phyloP scores from a whole-genome alignment of 495 filamentous ascomycete genomes.

The Tuber magnatum region DNA sequence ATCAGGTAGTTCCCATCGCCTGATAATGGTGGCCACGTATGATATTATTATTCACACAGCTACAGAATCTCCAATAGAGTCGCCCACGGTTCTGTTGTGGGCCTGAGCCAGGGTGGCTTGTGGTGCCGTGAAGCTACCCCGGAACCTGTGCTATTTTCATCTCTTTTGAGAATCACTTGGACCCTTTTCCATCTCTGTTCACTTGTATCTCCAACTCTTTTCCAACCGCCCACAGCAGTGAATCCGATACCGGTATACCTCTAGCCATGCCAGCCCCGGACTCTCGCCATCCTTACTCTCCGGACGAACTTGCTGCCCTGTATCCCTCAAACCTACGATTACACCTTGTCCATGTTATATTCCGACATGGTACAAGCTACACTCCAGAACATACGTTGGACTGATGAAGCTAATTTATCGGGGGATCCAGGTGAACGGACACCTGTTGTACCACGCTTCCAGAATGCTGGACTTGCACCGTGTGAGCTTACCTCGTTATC shows the following conservation, averaged over 20 bases:
- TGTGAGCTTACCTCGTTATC: constrained; percentile 48
- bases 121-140: not conserved
- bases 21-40: not conserved
- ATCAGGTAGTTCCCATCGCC: not conserved
- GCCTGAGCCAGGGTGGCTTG: not conserved
- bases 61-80: not conserved
- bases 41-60: not conserved
- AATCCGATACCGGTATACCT: not conserved
- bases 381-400: not conserved
- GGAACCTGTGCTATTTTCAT: not conserved
- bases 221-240: not conserved
- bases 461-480: constrained; percentile 72
- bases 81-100: not conserved
- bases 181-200: not conserved
- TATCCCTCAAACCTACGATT: constrained; percentile 76
- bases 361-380: constrained; percentile 64
- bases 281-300: constrained; percentile 67
- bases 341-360: constrained; percentile 80
- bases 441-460: constrained; percentile 78
- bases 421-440: constrained; percentile 60
- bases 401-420: constrained; percentile 9
- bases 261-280: constrained; percentile 65
- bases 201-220: not conserved
- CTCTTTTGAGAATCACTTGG: not conserved
- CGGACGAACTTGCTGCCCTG: constrained; percentile 69